These are phyloP conservation scores for Leishmania amazonensis DNA, from an alignment of 208 protist genomes.

Conservation along the genomic window DNA sequence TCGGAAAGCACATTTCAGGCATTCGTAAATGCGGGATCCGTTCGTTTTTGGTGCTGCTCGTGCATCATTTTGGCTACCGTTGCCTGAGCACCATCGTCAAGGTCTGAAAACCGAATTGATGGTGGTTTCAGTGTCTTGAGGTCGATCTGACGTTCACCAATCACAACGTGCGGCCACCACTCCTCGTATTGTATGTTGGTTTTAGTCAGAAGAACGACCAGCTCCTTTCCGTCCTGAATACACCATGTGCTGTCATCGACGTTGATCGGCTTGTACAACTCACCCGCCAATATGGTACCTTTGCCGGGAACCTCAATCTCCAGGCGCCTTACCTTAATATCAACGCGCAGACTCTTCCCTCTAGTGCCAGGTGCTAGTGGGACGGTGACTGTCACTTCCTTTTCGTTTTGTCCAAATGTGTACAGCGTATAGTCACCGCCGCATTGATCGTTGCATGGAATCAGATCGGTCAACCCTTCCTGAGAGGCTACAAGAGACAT, in stretches of 20 bases:
- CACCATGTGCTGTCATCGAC: slow-evolving; percentile 83
- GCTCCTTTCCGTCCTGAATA: slow-evolving; percentile 64
- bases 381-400: slow-evolving; percentile 73
- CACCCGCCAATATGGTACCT: slow-evolving; percentile 59
- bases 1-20: background rate
- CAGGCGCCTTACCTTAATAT: slow-evolving; percentile 47
- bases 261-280: slow-evolving; percentile 82
- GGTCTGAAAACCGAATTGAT: slow-evolving; percentile 63
- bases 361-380: slow-evolving; percentile 53
- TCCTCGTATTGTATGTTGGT: slow-evolving; percentile 87
- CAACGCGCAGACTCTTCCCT: slow-evolving; percentile 63
- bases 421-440: slow-evolving; percentile 84
- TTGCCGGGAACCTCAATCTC: slow-evolving; percentile 50
- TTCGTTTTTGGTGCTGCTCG: slow-evolving; percentile 54
- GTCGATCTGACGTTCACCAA: slow-evolving; percentile 79
- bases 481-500: slow-evolving; percentile 73
- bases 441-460: slow-evolving; percentile 83
- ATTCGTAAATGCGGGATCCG: background rate
- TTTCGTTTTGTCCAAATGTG: slow-evolving; percentile 79
- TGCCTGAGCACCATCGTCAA: slow-evolving; percentile 84
- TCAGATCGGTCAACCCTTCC: slow-evolving; percentile 60
- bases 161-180: slow-evolving; percentile 86
- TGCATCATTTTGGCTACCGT: slow-evolving; percentile 93
- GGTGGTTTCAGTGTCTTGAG: slow-evolving; percentile 90
- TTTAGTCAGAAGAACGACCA: slow-evolving; percentile 78